Evolutionary conservation across 2,329 filamentous ascomycete genomes (phyloP).

Genomic region (Xylariales sp.): DNA sequence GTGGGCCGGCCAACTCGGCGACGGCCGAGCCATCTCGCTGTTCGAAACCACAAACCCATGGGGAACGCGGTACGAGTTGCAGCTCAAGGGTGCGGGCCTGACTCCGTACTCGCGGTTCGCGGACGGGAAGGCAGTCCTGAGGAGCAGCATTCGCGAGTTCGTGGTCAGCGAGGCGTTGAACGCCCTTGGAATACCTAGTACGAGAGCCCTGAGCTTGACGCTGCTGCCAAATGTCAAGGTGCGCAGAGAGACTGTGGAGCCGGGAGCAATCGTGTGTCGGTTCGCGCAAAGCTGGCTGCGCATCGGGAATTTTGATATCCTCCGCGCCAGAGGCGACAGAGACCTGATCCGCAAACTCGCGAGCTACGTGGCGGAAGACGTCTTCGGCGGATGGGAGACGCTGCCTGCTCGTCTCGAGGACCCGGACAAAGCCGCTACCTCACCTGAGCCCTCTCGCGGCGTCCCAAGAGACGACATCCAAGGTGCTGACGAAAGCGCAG

Average conservation of each 20-base stretch:
- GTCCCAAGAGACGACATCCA: constrained; percentile 57
- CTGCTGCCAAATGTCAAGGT: constrained; percentile 70
- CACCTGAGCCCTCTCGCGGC: constrained; percentile 41
- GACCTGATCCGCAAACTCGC: constrained; percentile 67
- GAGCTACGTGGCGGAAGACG: constrained; percentile 81
- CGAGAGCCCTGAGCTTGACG: constrained; percentile 78
- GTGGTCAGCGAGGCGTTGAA: constrained; percentile 86
- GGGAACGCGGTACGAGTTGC: constrained; percentile 76
- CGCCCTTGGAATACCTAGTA: constrained; percentile 79
- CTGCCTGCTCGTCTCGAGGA: constrained; percentile 59
- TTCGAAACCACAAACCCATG: constrained; percentile 80
- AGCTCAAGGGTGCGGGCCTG: constrained; percentile 88
- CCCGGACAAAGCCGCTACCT: constrained; percentile 44
- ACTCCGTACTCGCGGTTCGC: constrained; percentile 97
- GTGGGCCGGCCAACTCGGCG: constrained; percentile 94
- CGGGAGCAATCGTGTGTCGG: constrained; percentile 85
- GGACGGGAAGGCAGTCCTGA: constrained; percentile 87
- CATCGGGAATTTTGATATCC: constrained; percentile 94
- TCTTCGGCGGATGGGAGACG: constrained; percentile 83
- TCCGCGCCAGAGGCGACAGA: constrained; percentile 75
- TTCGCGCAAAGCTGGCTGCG: constrained; percentile 91
- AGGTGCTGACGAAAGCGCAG: constrained; percentile 61
- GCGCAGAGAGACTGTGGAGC: constrained; percentile 73
- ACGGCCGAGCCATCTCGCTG: constrained; percentile 88
- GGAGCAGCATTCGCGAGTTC: constrained; percentile 92